Evolutionary conservation across 2,329 filamentous ascomycete species (phyloP), one percentile per base, ranked within the genome.

Genomic region (Alternaria triticimaculans): DNA sequence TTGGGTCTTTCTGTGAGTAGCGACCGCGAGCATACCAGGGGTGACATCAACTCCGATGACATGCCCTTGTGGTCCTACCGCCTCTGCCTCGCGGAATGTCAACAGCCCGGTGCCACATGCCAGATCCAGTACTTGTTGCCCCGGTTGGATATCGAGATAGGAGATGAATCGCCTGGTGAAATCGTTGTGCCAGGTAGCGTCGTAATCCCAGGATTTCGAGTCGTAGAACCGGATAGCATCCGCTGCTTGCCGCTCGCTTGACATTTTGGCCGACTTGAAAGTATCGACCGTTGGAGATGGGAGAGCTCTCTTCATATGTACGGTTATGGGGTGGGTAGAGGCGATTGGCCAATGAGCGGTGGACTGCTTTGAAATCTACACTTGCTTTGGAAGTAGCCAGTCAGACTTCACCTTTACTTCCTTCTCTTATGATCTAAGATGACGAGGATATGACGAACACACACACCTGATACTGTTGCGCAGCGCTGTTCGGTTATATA

Each of bases 51-150:
- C 67, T 15, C 81, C 82, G 10, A 80, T 58, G 1, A 84, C 80
- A 8, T 64, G 56, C 10, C 82, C 82, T 8, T 67, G 60, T 11
- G 76, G 62, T 0, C 81, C 82, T 6, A 83, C 80, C 6, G 67
- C 73, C n/a, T 80, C 71, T 10, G 79, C 75, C 33, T 78, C 79
- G 8, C 77, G 73, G 64, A 83, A 78, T 1, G 78, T 79, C 15
- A 84, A 72, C 0, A 84, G 76, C 6, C 83, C 83, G 6, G 82
- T 84, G 5, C 82, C 82, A 63, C 82, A 84, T 6, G 82, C 82
- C 15, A 84, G 73, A 58, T 84, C 83, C 12, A 84, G 77, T n/a
- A 84, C 69, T 21, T 77, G 61, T 55, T 83, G 77, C 25, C 81
- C 82, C 12, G 77, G 71, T n/a, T 70, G 58, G 30, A 79, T 69